Evolutionary conservation across 2,329 filamentous ascomycete genomes (phyloP), one percentile per base, ranked within the genome.

Genomic region (Ambrosiella cleistominuta): DNA sequence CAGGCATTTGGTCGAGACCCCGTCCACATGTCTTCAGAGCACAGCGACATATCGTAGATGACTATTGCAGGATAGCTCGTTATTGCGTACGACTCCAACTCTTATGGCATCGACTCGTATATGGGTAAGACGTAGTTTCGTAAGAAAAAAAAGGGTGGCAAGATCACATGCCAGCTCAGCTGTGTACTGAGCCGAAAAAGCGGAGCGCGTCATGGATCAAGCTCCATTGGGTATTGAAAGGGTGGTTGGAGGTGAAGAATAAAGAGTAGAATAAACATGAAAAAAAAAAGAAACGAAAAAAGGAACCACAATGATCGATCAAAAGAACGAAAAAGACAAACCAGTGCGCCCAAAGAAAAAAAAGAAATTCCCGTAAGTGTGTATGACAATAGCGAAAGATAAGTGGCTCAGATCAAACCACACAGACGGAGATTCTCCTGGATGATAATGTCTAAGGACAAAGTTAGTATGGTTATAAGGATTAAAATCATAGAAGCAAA

Each of bases 381-480:
- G 65, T 63, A 62, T 65, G 58, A 60, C 50, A 42, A 54, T 56
- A 53, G 65, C 66, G 66, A 66, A 63, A 67, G 66, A 68, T 67
- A 66, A 63, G 66, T 47, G 6, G 65, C 66, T 84, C 85, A 96
- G 80, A 97, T 96, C 71, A 97, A 77, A 79, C 91, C 91, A 73
- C 90, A 96, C 71, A 95, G 80, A 71, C 93, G 86, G 64, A 98
- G 82, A 75, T 98, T 98, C 75, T 97, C 93, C 77, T 98, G 93
- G 71, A 98, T 98, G 75, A 98, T 98, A 71, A 98, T 98, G 75
- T 98, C 93, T 95, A 64, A 1, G 55, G 27, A 1, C 1, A 49
- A 7, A 5, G 83, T 75, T 61, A 57, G 58, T 12, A 63, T 39
- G 37, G 15, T 38, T 47, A 3, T 54, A 36, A 52, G 73, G 82